Evolutionary conservation across 2,329 filamentous ascomycete genomes (phyloP).

Genomic region (Celoporthe dispersa): DNA sequence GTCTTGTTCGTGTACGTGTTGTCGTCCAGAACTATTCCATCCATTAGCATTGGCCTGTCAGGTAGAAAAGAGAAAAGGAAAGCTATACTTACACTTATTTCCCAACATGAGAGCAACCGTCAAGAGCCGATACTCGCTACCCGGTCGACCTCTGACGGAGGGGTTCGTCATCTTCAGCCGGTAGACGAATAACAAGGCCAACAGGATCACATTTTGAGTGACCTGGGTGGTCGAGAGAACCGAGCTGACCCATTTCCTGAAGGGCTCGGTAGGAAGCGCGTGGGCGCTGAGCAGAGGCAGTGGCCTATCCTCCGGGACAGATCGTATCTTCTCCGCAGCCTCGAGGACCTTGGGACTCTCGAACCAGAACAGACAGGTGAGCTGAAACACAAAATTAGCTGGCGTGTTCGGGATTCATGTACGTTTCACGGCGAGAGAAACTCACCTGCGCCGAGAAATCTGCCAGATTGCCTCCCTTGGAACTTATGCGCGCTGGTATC

Average conservation of each 20-base stretch:
- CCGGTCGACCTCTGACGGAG: constrained; percentile 84
- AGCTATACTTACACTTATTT: constrained; percentile 78
- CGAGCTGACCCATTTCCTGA: constrained; percentile 91
- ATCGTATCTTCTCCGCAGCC: constrained; percentile 67
- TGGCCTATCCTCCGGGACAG: constrained; percentile 43
- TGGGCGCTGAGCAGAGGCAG: constrained; percentile 66
- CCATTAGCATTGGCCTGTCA: constrained; percentile 15
- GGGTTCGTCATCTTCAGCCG: constrained; percentile 89
- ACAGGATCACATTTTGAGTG: constrained; percentile 89
- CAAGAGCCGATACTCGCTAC: constrained; percentile 90
- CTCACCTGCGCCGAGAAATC: constrained; percentile 83
- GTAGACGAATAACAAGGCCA: constrained; percentile 92
- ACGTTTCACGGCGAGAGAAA: constrained; percentile 18
- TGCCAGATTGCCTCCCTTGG: constrained; percentile 74
- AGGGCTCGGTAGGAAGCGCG: constrained; percentile 77
- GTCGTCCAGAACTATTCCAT: constrained; percentile 78
- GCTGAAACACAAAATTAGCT: constrained; percentile 53
- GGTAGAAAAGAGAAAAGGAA: background rate
- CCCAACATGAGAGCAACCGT: constrained; percentile 97
- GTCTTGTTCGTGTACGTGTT: constrained; percentile 99
- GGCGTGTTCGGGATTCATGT: background rate
- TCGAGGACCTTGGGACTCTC: constrained; percentile 82
- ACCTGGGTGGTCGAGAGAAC: constrained; percentile 95
- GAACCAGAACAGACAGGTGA: constrained; percentile 98
- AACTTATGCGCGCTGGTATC: constrained; percentile 76